phyloP scores from a whole-genome alignment of 345 rosid genomes.

The Camelina laxa region DNA sequence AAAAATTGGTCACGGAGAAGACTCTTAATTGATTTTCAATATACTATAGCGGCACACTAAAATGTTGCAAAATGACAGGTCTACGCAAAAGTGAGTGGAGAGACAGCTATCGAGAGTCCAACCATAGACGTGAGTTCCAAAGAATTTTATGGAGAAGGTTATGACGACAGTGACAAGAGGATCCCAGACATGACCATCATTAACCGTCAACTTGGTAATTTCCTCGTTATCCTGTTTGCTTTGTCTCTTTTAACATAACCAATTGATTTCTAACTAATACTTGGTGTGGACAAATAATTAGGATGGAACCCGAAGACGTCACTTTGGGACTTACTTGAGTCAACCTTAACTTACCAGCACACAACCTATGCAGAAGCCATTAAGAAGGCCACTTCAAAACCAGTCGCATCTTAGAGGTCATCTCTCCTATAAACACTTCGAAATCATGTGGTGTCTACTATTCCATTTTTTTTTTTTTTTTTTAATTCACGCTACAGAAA shows the following conservation, averaged over 20 bases:
- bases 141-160: slow-evolving; percentile 93
- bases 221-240: neutral
- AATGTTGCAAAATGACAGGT: slow-evolving; percentile 52
- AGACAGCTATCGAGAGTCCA: slow-evolving; percentile 66
- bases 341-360: slow-evolving; percentile 96
- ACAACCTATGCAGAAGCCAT: slow-evolving; percentile 93
- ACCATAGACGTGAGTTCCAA: slow-evolving; percentile 89
- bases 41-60: neutral
- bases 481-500: slow-evolving; percentile 20
- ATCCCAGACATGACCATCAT: slow-evolving; percentile 99
- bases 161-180: slow-evolving; percentile 98
- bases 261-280: slow-evolving; percentile 8
- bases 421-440: slow-evolving; percentile 8
- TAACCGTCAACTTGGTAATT: slow-evolving; percentile 81
- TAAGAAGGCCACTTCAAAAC: slow-evolving; percentile 72
- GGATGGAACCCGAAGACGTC: slow-evolving; percentile 99
- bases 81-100: slow-evolving; percentile 78
- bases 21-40: neutral
- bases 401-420: slow-evolving; percentile 55
- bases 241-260: slow-evolving; percentile 11
- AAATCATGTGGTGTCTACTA: slow-evolving; percentile 29
- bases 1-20: neutral
- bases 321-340: slow-evolving; percentile 93
- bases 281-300: slow-evolving; percentile 34
- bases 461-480: slow-evolving; percentile 32